These are phyloP conservation scores for Torrubiella hemipterigena DNA, from an alignment of 2,329 filamentous ascomycete genomes.

Conservation along the genomic window DNA sequence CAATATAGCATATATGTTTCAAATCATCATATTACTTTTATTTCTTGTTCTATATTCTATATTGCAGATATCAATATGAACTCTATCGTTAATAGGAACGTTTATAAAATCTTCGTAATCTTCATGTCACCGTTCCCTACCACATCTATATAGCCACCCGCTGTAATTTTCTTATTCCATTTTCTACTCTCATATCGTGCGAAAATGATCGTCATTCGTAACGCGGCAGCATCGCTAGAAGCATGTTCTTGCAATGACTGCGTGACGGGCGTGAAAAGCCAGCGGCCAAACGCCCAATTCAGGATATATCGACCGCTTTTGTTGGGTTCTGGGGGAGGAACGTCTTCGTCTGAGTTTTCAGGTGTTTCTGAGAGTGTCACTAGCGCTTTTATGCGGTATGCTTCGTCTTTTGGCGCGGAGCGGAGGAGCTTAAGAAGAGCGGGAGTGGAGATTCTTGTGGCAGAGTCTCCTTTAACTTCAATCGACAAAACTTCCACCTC, in stretches of 20 bases:
- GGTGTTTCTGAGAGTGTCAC: conserved; percentile 35
- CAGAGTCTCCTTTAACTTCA: conserved; percentile 40
- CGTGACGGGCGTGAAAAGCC: conserved; percentile 65
- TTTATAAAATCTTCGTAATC: conserved; percentile 37
- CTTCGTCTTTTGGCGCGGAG: conserved; percentile 76
- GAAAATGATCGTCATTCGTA: conserved; percentile 67
- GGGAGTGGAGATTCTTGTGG: conserved; percentile 37
- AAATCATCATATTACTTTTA: neutral
- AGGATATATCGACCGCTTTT: conserved; percentile 60
- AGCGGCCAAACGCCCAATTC: conserved; percentile 96
- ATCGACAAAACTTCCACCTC: conserved; percentile 89
- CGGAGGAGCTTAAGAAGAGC: conserved; percentile 57
- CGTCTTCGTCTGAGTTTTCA: conserved; percentile 37
- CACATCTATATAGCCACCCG: conserved; percentile 39
- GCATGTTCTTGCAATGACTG: conserved; percentile 34
- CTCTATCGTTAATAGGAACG: too few species aligned
- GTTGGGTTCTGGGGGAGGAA: conserved; percentile 18
- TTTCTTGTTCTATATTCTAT: neutral
- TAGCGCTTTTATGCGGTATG: conserved; percentile 84
- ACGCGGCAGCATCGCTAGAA: conserved; percentile 39
- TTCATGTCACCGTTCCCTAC: conserved; percentile 36
- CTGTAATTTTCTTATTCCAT: conserved; percentile 64
- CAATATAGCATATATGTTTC: neutral
- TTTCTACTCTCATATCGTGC: conserved; percentile 62
- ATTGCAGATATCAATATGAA: neutral